A percentile compares a stretch with the other conserved stretches of the same genome.
Conservation (phyloP, 805 yeast species). For the Candida endomychidarum region DNA sequence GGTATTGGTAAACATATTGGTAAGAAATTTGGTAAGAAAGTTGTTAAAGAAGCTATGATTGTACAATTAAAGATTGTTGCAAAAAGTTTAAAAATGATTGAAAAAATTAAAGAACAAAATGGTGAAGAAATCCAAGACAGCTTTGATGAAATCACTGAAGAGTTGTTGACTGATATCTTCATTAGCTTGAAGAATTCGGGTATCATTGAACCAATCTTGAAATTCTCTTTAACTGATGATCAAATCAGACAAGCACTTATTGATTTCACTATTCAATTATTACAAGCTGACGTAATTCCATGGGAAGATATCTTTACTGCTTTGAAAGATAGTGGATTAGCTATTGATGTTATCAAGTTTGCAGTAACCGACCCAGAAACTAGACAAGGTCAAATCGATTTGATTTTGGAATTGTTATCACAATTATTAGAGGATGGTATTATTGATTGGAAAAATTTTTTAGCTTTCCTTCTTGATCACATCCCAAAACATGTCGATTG, state of each 20-base stretch:
- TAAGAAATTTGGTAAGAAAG: slow-evolving; percentile 6
- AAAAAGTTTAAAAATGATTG: slow-evolving; percentile 14
- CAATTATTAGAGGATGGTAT: slow-evolving; percentile 18
- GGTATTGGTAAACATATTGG: slow-evolving; percentile 5
- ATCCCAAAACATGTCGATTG: slow-evolving; percentile 4
- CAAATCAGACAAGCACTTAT: slow-evolving; percentile 25
- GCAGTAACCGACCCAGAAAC: slow-evolving; percentile 29
- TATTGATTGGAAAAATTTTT: slow-evolving; percentile 12
- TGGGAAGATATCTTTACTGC: slow-evolving; percentile 31
- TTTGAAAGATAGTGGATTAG: slow-evolving; percentile 30
- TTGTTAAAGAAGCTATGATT: slow-evolving; percentile 8
- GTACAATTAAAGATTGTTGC: slow-evolving; percentile 11
- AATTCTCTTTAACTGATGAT: slow-evolving; percentile 29
- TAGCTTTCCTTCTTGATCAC: slow-evolving; percentile 3
- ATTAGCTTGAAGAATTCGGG: slow-evolving; percentile 28
- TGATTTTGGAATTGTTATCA: slow-evolving; percentile 25
- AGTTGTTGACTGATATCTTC: slow-evolving; percentile 23
- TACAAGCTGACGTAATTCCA: slow-evolving; percentile 31
- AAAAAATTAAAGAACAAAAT: slow-evolving; percentile 7
- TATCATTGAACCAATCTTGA: slow-evolving; percentile 27
- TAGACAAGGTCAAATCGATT: slow-evolving; percentile 25
- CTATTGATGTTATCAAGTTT: slow-evolving; percentile 25
- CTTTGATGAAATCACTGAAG: slow-evolving; percentile 18
- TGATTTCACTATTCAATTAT: slow-evolving; percentile 24
- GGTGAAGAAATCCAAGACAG: slow-evolving; percentile 2